phyloP scores from a whole-genome alignment of 495 filamentous ascomycete species.

The Poronia punctata region DNA sequence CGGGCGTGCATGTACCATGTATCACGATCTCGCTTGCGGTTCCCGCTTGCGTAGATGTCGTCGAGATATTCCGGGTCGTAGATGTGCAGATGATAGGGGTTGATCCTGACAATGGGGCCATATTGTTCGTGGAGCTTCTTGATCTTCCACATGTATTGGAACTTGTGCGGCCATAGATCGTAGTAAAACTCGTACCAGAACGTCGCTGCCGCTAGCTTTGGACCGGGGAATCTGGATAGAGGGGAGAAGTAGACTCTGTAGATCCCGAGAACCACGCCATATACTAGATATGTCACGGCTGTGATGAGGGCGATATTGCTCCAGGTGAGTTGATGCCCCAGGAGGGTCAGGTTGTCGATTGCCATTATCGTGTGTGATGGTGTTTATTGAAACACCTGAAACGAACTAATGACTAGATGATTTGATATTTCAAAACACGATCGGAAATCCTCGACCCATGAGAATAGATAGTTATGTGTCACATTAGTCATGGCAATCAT shows the following conservation, averaged over 20 bases:
- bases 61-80: conserved; percentile 24
- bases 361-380: no score
- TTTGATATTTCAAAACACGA: no score
- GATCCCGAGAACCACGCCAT: conserved; percentile 12
- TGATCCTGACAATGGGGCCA: conserved; percentile 47
- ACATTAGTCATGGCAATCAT: no score
- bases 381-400: no score
- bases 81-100: conserved; percentile 32
- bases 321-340: neutral
- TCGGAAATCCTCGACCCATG: no score
- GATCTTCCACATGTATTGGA: conserved; percentile 32
- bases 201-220: conserved; percentile 38
- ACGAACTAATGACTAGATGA: no score
- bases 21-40: conserved; percentile 18
- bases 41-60: conserved; percentile 12
- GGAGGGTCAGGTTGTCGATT: no score
- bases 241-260: conserved; percentile 45
- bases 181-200: conserved; percentile 39
- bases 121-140: conserved; percentile 34
- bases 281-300: neutral
- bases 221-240: conserved; percentile 34
- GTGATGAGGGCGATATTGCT: neutral
- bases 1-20: conserved; percentile 21
- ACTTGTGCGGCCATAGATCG: conserved; percentile 31
- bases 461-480: no score